Conservation (phyloP, 257 asterid genomes). For the Apocynum venetum region DNA sequence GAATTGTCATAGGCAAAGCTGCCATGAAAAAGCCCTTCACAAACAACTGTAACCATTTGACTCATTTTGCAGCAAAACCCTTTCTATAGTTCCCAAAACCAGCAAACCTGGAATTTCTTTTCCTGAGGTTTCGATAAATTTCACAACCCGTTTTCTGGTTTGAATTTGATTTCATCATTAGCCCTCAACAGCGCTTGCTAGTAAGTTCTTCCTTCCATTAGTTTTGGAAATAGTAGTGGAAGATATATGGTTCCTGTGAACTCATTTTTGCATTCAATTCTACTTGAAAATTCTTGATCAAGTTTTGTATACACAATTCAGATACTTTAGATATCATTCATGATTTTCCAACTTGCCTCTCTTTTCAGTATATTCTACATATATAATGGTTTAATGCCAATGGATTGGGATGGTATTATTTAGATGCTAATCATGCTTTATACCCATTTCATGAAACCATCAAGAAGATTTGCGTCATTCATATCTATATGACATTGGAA, state of each 20-base stretch:
- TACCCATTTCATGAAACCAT: no score
- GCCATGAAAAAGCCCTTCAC: constrained; percentile 34
- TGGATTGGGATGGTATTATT: no score
- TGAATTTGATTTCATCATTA: constrained; percentile 11
- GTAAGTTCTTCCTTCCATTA: constrained; percentile 5
- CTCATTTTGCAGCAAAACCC: constrained; percentile 15
- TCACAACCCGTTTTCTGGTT: constrained; percentile 16
- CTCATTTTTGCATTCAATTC: not conserved
- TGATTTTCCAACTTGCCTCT: not conserved
- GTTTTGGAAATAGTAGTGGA: no score
- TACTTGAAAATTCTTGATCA: not conserved
- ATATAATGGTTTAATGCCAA: no score
- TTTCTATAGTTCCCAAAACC: constrained; percentile 10
- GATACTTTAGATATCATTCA: not conserved
- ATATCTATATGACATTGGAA: no score
- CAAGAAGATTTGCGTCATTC: no score
- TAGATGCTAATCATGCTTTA: no score
- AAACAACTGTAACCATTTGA: constrained; percentile 26
- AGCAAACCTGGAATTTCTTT: not conserved
- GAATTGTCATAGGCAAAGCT: constrained; percentile 37
- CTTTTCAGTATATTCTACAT: not conserved
- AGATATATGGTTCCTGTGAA: not conserved
- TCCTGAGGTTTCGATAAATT: constrained; percentile 5
- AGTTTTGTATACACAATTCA: not conserved
- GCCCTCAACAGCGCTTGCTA: constrained; percentile 10